A percentile compares a stretch with the other conserved stretches of the same genome.
phyloP scores from a whole-genome alignment of 305 asterid species.

The Rubia tinctorum region DNA sequence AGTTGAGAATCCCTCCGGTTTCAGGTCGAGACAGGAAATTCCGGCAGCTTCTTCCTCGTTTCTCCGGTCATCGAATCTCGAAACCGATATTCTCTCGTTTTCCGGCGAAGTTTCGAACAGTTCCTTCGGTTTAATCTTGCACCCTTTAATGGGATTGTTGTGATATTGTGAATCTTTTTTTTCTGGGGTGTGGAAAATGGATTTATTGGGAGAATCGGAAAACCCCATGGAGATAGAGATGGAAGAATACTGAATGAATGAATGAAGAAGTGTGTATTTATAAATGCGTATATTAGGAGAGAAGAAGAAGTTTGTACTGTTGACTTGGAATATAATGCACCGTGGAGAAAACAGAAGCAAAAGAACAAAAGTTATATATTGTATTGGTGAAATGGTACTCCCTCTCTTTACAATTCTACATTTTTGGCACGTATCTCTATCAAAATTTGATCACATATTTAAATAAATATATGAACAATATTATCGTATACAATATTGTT shows the following conservation, averaged over 20 bases:
- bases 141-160: conserved; percentile 2
- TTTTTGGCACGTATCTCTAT: too few species aligned
- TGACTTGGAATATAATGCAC: conserved; percentile 9
- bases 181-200: conserved; percentile 9
- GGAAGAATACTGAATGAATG: background rate
- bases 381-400: too few species aligned
- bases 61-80: background rate
- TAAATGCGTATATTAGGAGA: background rate
- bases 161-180: conserved; percentile 22
- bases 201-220: conserved; percentile 21
- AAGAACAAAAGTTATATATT: conserved; percentile 17
- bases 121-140: conserved; percentile 18
- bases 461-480: too few species aligned
- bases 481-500: too few species aligned
- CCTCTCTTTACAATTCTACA: too few species aligned
- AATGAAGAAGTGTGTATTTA: conserved; percentile 1
- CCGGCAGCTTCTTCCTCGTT: conserved; percentile 16
- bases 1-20: conserved; percentile 39
- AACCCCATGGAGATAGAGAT: conserved; percentile 25
- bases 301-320: background rate
- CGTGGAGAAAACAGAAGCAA: conserved; percentile 12
- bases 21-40: conserved; percentile 9
- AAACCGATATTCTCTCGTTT: background rate
- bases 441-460: too few species aligned
- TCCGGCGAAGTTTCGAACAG: conserved; percentile 4